A percentile compares a stretch with the other conserved stretches of the same genome.
Evolutionary conservation across 148 eudicot species (phyloP).

Genomic region (Rhododendron ferrugineum): DNA sequence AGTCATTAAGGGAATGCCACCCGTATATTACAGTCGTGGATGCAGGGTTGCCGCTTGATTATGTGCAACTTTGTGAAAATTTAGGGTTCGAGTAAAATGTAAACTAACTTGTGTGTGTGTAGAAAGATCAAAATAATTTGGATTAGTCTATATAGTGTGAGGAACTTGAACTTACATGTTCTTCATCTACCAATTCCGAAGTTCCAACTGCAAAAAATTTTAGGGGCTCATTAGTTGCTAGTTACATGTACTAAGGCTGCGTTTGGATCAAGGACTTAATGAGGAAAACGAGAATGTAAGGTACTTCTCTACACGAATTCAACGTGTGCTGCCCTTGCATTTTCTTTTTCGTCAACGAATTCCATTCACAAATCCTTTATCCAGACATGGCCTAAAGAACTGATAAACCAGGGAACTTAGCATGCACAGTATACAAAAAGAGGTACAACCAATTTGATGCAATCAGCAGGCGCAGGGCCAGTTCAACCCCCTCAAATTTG

Average conservation of each 20-base stretch:
- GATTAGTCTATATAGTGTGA: not conserved
- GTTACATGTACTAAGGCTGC: not conserved
- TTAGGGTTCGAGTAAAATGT: not conserved
- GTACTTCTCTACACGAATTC: not conserved
- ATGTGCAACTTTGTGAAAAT: not conserved
- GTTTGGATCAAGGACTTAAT: not conserved
- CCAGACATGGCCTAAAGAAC: not conserved
- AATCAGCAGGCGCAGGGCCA: not conserved
- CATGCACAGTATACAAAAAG: not conserved
- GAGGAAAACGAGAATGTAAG: not conserved
- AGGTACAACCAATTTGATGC: not conserved
- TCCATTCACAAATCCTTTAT: not conserved
- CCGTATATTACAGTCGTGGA: not conserved
- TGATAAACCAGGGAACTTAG: not conserved
- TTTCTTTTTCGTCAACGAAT: not conserved
- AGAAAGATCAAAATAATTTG: not conserved
- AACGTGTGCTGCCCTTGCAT: not conserved
- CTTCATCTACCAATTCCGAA: constrained; percentile 21
- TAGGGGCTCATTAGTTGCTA: not conserved
- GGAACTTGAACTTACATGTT: constrained; percentile 32
- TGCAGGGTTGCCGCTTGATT: not conserved
- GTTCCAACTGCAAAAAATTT: constrained; percentile 29
- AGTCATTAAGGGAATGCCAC: no score
- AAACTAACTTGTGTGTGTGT: not conserved
- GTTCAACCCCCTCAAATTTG: not conserved